Conservation (phyloP, 805 yeast species). For the Hanseniaspora pseudoguilliermondii region DNA sequence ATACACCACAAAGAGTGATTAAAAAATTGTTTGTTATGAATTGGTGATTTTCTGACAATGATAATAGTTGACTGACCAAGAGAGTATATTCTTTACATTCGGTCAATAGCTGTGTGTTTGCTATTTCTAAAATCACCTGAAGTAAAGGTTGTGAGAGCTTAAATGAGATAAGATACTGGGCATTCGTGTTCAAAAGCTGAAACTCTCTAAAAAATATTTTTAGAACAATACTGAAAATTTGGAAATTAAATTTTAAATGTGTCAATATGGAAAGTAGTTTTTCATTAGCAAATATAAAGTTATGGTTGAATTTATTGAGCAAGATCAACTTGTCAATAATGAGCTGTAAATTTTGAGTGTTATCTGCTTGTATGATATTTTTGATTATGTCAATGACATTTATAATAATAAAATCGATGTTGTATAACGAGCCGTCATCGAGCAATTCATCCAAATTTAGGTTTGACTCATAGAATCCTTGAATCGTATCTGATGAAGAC, state of each 20-base stretch:
- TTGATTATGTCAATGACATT: conserved; percentile 6
- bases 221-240: neutral
- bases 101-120: neutral
- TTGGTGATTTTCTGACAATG: neutral
- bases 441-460: neutral
- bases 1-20: conserved; percentile 1
- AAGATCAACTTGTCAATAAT: conserved; percentile 1
- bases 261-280: conserved; percentile 1
- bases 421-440: conserved; percentile 2
- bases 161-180: neutral
- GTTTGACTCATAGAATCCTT: neutral
- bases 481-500: neutral
- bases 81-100: neutral
- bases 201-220: conserved; percentile 11
- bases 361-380: neutral
- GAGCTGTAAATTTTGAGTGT: neutral
- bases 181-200: neutral
- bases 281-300: conserved; percentile 8
- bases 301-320: conserved; percentile 1
- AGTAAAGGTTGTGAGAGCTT: neutral
- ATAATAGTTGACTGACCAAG: neutral
- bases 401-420: conserved; percentile 7
- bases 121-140: neutral
- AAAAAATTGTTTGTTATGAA: neutral
- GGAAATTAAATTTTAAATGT: conserved; percentile 3